Conservation (phyloP, 2,329 filamentous ascomycete species). For the Colletotrichum zoysiae region DNA sequence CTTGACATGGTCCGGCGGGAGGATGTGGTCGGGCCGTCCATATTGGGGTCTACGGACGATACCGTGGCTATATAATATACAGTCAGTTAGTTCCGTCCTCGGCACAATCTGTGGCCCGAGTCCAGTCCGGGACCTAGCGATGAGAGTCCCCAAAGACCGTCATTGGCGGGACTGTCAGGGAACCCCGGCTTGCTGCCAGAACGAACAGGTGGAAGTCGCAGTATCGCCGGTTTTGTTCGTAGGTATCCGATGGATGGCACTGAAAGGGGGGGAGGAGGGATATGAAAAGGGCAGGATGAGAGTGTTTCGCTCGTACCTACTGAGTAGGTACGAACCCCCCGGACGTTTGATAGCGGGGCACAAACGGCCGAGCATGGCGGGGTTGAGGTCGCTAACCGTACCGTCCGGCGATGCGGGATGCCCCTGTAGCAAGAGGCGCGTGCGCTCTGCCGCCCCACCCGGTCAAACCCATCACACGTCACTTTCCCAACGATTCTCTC, state of each 20-base stretch:
- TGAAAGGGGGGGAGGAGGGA: not conserved
- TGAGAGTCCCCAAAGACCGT: too few species aligned
- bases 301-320: not conserved
- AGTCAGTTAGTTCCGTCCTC: not conserved
- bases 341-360: slow-evolving; percentile 23
- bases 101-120: not conserved
- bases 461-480: slow-evolving; percentile 38
- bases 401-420: slow-evolving; percentile 7
- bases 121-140: not conserved
- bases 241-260: too few species aligned
- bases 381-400: slow-evolving; percentile 29
- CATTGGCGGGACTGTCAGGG: too few species aligned
- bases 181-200: too few species aligned
- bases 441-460: slow-evolving; percentile 24
- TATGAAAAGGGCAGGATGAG: not conserved
- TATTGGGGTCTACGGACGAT: not conserved
- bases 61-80: not conserved
- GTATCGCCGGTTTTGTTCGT: too few species aligned
- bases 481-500: slow-evolving; percentile 39
- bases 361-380: slow-evolving; percentile 25
- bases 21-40: not conserved
- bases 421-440: slow-evolving; percentile 22
- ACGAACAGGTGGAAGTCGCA: not conserved
- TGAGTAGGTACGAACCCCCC: not conserved
- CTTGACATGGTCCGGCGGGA: not conserved